phyloP scores from a whole-genome alignment of 164 flowering plant genomes.

The Tinospora cordifolia region DNA sequence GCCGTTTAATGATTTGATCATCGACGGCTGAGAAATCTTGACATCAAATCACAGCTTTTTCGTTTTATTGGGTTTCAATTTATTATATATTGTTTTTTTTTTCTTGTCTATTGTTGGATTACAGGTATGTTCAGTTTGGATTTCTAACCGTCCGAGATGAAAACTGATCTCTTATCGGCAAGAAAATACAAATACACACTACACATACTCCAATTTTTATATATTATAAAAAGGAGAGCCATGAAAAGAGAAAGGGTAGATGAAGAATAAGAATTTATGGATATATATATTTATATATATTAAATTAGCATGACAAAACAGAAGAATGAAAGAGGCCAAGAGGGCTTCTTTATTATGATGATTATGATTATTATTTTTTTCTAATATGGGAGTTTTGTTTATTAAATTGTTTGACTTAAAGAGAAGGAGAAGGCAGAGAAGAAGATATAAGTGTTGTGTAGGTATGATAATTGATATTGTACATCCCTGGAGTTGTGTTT shows the following conservation, averaged over 20 bases:
- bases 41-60: not conserved
- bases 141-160: slow-evolving; percentile 33
- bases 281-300: too few relatives aligned
- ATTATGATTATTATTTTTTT: slow-evolving; percentile 49
- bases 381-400: slow-evolving; percentile 6
- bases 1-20: too few relatives aligned
- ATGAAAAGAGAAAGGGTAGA: not conserved
- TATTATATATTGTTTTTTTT: not conserved
- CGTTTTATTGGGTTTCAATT: not conserved
- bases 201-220: slow-evolving; percentile 27
- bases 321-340: slow-evolving; percentile 47
- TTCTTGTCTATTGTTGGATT: not conserved
- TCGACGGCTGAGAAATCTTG: too few relatives aligned
- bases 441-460: not conserved
- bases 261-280: slow-evolving; percentile 11
- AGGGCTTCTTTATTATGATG: slow-evolving; percentile 41
- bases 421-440: not conserved
- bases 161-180: slow-evolving; percentile 7
- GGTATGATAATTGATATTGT: slow-evolving; percentile 21
- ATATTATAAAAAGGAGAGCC: slow-evolving; percentile 7
- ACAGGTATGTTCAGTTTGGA: slow-evolving; percentile 36
- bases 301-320: slow-evolving; percentile 20
- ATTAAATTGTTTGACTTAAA: slow-evolving; percentile 11
- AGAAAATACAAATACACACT: slow-evolving; percentile 20
- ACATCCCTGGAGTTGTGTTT: slow-evolving; percentile 12